phyloP scores from a whole-genome alignment of 1,284 basidiomycete species.

The Malassezia brasiliensis region DNA sequence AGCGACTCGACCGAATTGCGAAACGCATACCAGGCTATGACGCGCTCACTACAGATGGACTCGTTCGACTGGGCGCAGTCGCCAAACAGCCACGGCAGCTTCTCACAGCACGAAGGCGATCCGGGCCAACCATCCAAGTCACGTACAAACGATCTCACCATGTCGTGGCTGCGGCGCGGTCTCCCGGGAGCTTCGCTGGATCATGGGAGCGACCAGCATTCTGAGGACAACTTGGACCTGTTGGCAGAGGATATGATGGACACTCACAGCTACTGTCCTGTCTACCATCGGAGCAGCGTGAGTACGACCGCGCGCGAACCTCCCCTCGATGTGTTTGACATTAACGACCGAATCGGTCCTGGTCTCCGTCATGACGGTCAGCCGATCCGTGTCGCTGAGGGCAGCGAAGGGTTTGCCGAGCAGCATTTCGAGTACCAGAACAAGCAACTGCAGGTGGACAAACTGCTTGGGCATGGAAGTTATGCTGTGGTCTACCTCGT shows the following conservation, averaged over 20 bases:
- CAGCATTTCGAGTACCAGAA: constrained; percentile 29
- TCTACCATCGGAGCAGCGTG: neutral
- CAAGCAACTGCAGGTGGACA: constrained; percentile 35
- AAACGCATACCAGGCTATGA: constrained; percentile 1
- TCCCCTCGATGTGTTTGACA: constrained; percentile 30
- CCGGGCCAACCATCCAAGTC: neutral
- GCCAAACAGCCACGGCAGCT: neutral
- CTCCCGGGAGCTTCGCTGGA: neutral
- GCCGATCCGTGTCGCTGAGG: constrained; percentile 34
- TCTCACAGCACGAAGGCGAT: neutral
- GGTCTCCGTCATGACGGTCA: constrained; percentile 42
- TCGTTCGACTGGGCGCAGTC: constrained; percentile 8
- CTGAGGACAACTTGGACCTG: constrained; percentile 28
- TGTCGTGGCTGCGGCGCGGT: constrained; percentile 1
- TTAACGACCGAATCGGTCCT: constrained; percentile 40
- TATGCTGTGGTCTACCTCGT: constrained; percentile 46
- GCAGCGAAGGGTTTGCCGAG: constrained; percentile 34
- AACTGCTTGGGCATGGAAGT: constrained; percentile 43
- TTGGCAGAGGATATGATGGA: constrained; percentile 31
- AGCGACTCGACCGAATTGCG: neutral
- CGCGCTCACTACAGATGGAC: neutral
- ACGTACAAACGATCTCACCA: neutral
- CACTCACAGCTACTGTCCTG: neutral
- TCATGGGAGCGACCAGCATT: neutral
- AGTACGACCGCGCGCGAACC: neutral